Percentiles rank a stretch among this genome's conserved stretches.
These are phyloP conservation scores for Chimonanthus salicifolius DNA, from an alignment of 164 flowering plant genomes.

Conservation along the genomic window DNA sequence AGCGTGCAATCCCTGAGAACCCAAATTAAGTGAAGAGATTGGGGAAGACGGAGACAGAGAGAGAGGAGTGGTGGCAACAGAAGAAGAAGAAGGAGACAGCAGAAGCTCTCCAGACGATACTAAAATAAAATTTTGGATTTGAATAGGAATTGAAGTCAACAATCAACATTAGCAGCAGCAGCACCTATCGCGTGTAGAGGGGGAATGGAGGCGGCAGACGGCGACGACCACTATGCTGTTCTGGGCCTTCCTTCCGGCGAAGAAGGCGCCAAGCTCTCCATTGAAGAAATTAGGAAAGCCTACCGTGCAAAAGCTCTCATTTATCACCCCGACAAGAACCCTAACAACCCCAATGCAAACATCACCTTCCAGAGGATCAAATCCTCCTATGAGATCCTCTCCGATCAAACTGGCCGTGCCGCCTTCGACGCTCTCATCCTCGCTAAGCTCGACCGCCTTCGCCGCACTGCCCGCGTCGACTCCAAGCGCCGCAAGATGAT, in stretches of 20 bases:
- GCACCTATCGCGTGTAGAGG: too few species aligned
- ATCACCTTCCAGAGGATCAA: conserved; percentile 54
- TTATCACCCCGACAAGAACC: conserved; percentile 81
- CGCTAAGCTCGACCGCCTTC: conserved; percentile 39
- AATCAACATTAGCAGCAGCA: too few species aligned
- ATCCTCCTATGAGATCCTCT: conserved; percentile 64
- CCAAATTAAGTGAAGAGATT: too few species aligned
- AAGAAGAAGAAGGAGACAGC: too few species aligned
- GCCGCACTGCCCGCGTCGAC: conserved; percentile 39
- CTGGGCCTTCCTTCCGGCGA: conserved; percentile 83
- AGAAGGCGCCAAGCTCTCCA: conserved; percentile 65
- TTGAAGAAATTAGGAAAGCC: conserved; percentile 64
- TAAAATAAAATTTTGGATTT: too few species aligned
- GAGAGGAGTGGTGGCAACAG: too few species aligned
- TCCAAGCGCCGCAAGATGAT: conserved; percentile 63
- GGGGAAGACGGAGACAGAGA: too few species aligned
- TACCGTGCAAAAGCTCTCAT: conserved; percentile 62
- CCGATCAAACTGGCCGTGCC: conserved; percentile 63
- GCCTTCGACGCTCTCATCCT: conserved; percentile 65
- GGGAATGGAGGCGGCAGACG: conserved; percentile 24
- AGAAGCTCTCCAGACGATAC: too few species aligned
- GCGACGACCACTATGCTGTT: conserved; percentile 58
- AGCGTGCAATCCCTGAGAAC: too few species aligned
- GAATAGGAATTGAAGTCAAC: too few species aligned
- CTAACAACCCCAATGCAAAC: conserved; percentile 67